Evolutionary conservation across 306 rosid species (phyloP).

Genomic region (Clitoria ternatea): DNA sequence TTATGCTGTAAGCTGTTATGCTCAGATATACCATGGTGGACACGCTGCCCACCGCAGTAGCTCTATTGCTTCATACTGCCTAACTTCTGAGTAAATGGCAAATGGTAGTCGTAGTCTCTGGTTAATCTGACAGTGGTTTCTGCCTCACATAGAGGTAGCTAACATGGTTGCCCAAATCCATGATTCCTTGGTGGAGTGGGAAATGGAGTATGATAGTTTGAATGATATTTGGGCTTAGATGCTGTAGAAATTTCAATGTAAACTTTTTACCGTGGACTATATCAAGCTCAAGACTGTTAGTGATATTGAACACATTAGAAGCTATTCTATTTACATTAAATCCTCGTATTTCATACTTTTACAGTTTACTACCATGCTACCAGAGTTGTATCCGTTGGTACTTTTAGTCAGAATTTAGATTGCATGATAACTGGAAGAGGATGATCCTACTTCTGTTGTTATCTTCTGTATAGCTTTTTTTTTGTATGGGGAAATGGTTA

Average conservation of each 20-base stretch:
- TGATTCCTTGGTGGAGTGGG: background rate
- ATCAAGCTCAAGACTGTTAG: background rate
- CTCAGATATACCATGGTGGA: background rate
- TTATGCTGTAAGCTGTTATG: background rate
- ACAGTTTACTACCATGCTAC: background rate
- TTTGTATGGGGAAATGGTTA: slow-evolving; percentile 1
- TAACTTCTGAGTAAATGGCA: background rate
- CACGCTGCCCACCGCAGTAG: background rate
- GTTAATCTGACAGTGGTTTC: background rate
- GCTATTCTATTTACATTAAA: background rate
- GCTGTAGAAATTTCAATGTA: background rate
- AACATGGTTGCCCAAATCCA: background rate
- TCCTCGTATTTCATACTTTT: background rate
- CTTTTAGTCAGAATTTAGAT: background rate
- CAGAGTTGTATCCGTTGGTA: background rate
- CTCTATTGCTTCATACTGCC: background rate
- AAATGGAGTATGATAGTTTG: background rate
- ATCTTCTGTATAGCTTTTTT: slow-evolving; percentile 17
- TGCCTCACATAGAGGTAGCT: background rate
- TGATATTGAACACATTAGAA: background rate
- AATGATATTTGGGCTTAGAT: background rate
- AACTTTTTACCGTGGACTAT: background rate
- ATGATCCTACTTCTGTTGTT: background rate
- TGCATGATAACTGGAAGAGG: slow-evolving; percentile 6
- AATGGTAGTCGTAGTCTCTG: background rate